Evolutionary conservation across 495 filamentous ascomycete species (phyloP), one percentile per base, ranked within the genome.

Genomic region (Copromyces sp.): DNA sequence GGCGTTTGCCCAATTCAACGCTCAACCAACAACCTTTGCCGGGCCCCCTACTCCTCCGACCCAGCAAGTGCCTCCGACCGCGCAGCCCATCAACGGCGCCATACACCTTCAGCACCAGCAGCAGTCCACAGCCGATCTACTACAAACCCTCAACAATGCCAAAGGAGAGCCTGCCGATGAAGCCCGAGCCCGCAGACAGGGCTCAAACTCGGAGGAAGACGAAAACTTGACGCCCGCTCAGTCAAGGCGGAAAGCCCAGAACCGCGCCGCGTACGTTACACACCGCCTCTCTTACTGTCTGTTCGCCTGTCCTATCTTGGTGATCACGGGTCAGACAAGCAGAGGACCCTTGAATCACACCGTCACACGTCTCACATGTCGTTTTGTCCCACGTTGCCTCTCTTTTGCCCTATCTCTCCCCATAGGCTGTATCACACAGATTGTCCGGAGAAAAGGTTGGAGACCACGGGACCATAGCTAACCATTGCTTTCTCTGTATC

Each of bases 211-310:
- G 73, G 84, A 85, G 4, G 84, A 83, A 86, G 93, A 83, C 37
- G 86, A 87, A 41, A 84, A 85, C 44, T 79, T 90, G 77, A 93
- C 89, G 40, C 93, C 93, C 1, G 92, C 92, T 35, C 93, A 97
- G 79, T 92, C 88, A 39, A 86, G 93, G 81, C 89, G 95, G 74
- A 99, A 99, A 82, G 95, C 93, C 68, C 95, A 99, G 83, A 99
- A 99, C 74, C 86, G 95, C 79, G 94, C 94, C 82, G 95, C 95
- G 95, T 98, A 91, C 79, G 93, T 89, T 74, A 76, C 29, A 74
- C 47, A 73, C 42, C 73, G 72, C 74, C 68, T 59, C 42, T 71
- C 69, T 32, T n/a, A 39, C 68, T n/a, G 59, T 42, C 44, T 59
- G 32, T 59, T 70, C 11, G 71, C 39, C 68, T 32, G 39, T 65